phyloP scores from a whole-genome alignment of 2,329 filamentous ascomycete species.

The Elsinoe arachidis region DNA sequence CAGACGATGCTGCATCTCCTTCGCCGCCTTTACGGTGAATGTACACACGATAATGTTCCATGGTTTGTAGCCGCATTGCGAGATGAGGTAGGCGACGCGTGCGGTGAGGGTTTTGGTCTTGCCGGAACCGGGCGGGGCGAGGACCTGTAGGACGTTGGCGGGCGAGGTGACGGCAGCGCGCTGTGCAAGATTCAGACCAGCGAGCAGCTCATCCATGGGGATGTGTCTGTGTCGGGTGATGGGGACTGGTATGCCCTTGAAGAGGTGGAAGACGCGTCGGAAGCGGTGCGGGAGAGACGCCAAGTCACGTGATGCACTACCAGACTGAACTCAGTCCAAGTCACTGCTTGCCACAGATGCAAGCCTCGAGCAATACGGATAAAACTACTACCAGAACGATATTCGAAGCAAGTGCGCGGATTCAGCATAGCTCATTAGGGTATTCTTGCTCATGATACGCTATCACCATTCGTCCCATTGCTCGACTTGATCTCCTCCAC shows the following conservation, averaged over 20 bases:
- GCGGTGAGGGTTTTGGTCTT: constrained; percentile 95
- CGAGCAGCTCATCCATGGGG: constrained; percentile 47
- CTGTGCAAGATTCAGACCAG: constrained; percentile 57
- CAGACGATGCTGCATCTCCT: constrained; percentile 87
- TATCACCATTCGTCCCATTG: neutral
- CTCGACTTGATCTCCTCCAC: constrained; percentile 33
- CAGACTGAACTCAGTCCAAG: neutral
- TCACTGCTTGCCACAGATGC: neutral
- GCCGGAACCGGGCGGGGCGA: constrained; percentile 60
- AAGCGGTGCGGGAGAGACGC: neutral
- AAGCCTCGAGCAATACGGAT: neutral
- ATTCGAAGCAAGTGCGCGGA: too few relatives aligned
- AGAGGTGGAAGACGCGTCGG: neutral
- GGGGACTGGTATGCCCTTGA: neutral
- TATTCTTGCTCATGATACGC: neutral
- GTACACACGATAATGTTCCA: constrained; percentile 90
- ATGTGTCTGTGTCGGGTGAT: neutral
- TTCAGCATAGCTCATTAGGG: too few relatives aligned
- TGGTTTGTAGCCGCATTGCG: constrained; percentile 61
- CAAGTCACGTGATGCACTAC: neutral
- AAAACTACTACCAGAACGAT: neutral
- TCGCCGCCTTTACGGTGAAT: constrained; percentile 91
- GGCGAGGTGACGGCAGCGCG: constrained; percentile 55
- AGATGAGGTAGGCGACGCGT: constrained; percentile 80
- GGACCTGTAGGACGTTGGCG: constrained; percentile 51